A percentile compares a stretch with the other conserved stretches of the same genome.
These are phyloP conservation scores for Scutellaria barbata DNA, from an alignment of 257 asterid genomes.

Conservation along the genomic window DNA sequence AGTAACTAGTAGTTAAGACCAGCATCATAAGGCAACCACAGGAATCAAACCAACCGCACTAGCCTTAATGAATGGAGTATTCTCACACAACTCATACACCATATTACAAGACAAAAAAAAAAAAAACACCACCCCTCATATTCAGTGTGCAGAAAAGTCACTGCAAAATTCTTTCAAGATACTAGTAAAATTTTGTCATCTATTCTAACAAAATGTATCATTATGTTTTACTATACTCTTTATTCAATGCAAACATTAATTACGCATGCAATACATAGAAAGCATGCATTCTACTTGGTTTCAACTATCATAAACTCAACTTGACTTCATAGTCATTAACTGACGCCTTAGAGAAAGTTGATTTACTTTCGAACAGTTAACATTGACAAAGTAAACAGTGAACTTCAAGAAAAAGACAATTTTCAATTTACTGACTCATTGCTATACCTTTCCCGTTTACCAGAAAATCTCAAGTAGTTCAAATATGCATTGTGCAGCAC, in stretches of 20 bases:
- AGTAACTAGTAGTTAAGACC: neutral
- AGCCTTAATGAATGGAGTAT: neutral
- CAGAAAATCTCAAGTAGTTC: neutral
- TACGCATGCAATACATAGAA: neutral
- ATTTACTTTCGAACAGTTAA: neutral
- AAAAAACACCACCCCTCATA: neutral
- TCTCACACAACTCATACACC: slow-evolving; percentile 2
- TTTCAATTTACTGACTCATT: neutral
- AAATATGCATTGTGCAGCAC: slow-evolving; percentile 15
- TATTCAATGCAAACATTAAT: neutral
- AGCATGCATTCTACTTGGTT: neutral
- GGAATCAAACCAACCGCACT: slow-evolving; percentile 9
- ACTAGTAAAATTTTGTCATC: neutral
- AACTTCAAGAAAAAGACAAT: neutral
- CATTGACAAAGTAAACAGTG: neutral
- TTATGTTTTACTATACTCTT: neutral
- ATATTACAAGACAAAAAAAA: neutral
- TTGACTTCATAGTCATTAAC: neutral
- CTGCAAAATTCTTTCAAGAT: neutral
- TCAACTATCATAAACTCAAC: neutral
- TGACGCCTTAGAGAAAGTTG: slow-evolving; percentile 10
- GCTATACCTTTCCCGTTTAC: neutral
- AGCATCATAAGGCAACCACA: neutral
- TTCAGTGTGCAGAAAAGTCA: neutral
- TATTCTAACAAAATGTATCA: neutral